Evolutionary conservation across 371 early-diverging fungal species (phyloP), one percentile per base, ranked within the genome.

Genomic region (Umbelopsis sp.): DNA sequence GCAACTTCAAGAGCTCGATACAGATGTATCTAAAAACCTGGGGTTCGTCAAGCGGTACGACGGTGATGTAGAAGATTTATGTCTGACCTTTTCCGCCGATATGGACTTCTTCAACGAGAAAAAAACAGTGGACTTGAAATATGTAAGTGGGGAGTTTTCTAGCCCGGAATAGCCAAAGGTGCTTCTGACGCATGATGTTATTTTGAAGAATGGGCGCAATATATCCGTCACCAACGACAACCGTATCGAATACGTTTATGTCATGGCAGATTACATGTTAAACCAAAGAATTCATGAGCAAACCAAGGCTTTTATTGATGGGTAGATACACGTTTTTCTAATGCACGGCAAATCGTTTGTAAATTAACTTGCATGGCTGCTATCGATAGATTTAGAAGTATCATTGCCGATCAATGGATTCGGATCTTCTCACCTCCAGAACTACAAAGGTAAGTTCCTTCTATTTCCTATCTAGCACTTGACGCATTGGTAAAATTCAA

Each of bases 1-100:
- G 66, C 97, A 95, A 70, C 76, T 97, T 72, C 87, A 89, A 45
- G 89, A 91, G 18, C 76, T 94, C 44, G 96, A 97, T 73, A 86
- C 87, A 66, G 91, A 91, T 64, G 80, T 97, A 24, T 94, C 91
- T 80, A 75, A 87, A 51, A 91, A 89, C n/a, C 71, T 97, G 72
- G 83, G 91, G 48, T 90, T 90, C 69, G 69, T 97, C 41, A 95
- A 95, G 65, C 88, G 87, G 68, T 94, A 94, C 71, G 81, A 86
- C 1, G 90, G 86, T 10, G 75, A 87, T 67, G 83, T 89, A 18
- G 91, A 87, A 66, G 85, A 87, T 74, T 76, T 90, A 32, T 81
- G 87, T 5, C 67, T 95, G 46, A 86, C 81, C n/a, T 93, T 93
- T 79, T 82, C 92, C 22, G 73, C 87, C 25, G 85, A 87, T 68